Evolutionary conservation across 179 eudicot species (phyloP).

Genomic region (Spergularia azorica): DNA sequence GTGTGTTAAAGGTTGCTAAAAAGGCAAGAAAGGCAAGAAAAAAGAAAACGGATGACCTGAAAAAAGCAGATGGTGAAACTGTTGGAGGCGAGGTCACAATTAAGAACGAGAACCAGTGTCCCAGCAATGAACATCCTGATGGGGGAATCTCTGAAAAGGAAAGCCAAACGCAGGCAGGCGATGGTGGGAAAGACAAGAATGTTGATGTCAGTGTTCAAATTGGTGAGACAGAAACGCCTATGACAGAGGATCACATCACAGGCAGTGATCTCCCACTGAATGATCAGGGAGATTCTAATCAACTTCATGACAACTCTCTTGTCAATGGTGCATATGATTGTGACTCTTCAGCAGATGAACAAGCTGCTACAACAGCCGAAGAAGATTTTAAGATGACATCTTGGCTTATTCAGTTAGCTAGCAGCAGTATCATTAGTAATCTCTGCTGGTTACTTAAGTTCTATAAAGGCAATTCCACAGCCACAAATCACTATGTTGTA

Average conservation of each 20-base stretch:
- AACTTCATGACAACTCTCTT: constrained; percentile 30
- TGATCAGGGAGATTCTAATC: constrained; percentile 36
- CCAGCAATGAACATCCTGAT: constrained; percentile 26
- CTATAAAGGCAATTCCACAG: constrained; percentile 73
- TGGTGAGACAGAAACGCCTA: constrained; percentile 34
- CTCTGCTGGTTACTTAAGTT: constrained; percentile 92
- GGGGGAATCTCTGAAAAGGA: constrained; percentile 28
- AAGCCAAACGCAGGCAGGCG: constrained; percentile 16
- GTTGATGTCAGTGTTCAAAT: constrained; percentile 27
- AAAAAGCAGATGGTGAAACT: constrained; percentile 36
- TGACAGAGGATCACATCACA: constrained; percentile 32
- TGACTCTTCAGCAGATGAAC: constrained; percentile 78
- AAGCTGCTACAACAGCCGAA: constrained; percentile 56
- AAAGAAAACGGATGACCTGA: constrained; percentile 47
- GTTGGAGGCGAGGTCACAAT: constrained; percentile 37
- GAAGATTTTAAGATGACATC: constrained; percentile 82
- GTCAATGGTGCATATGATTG: constrained; percentile 48
- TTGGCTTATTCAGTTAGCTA: constrained; percentile 73
- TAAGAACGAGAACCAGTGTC: constrained; percentile 34
- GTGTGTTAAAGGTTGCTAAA: constrained; percentile 62
- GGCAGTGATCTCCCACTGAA: constrained; percentile 29
- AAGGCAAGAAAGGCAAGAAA: constrained; percentile 66
- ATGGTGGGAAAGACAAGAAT: constrained; percentile 34
- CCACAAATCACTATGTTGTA: constrained; percentile 82
- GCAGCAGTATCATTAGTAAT: constrained; percentile 51